Conservation (phyloP, 352 stramenopile genomes). For the Pythium volutum region DNA sequence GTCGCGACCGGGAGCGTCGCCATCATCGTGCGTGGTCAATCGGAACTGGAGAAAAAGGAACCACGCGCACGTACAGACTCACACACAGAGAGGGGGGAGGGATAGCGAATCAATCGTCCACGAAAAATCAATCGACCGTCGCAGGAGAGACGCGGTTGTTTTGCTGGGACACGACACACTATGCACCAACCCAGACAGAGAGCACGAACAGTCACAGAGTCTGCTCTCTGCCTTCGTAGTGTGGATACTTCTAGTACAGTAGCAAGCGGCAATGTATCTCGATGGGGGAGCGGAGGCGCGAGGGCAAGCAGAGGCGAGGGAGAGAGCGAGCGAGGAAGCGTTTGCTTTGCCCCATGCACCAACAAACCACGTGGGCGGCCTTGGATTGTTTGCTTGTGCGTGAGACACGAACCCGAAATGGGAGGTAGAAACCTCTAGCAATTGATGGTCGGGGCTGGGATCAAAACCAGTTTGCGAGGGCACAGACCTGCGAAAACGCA, state of each 20-base stretch:
- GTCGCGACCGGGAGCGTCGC: constrained; percentile 2
- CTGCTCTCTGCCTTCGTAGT: no score
- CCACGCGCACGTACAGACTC: not conserved
- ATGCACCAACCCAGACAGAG: no score
- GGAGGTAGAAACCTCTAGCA: constrained; percentile 3
- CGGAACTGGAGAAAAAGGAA: not conserved
- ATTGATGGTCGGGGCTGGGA: not conserved
- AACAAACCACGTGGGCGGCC: constrained; percentile 12
- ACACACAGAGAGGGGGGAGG: not conserved
- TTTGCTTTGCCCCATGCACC: not conserved
- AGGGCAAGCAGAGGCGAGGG: not conserved
- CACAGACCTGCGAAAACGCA: constrained; percentile 4
- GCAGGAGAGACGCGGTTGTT: no score
- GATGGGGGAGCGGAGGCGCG: no score
- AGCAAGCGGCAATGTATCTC: no score
- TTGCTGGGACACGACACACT: no score
- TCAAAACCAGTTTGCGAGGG: constrained; percentile 2
- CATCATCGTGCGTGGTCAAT: constrained; percentile 10
- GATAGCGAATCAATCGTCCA: not conserved
- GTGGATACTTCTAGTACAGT: no score
- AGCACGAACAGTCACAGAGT: no score
- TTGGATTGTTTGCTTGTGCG: constrained; percentile 1
- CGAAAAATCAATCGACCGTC: no score
- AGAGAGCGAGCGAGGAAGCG: not conserved
- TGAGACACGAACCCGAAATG: constrained; percentile 21